Base-by-base conservation (phyloP, 2,329 filamentous ascomycete genomes). In the Curvularia hawaiiensis region DNA sequence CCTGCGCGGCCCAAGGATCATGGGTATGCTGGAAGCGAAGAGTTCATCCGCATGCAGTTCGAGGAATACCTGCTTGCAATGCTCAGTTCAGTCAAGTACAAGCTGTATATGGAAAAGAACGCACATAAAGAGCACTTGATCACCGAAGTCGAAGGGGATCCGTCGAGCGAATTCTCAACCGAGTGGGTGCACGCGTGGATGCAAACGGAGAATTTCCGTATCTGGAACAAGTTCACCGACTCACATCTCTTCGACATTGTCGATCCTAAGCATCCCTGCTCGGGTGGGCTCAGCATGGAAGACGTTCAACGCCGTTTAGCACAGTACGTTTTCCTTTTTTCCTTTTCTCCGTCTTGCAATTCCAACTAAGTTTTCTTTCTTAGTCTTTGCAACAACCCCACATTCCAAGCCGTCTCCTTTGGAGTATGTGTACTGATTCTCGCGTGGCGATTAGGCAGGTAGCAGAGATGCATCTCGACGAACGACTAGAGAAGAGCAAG, bases 11-110 rank as follows among this genome's bases (percentile, higher is more conserved):
- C 95, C n/a, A 97, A 92, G 70, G 96, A 92, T 2, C 89, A 97
- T 82, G 93, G 93, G 30, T 99, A 97, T 71, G 88, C 92, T 38
- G 95, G 95, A 30, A 97, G 92, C 61, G 95, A 99, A 78, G 95
- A 98, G 74, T 97, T 97, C 71, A 99, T 99, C 67, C 87, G 95
- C 30, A 86, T 97, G 40, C 94, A 98, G 70, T 99, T 99, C 62
- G 95, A 99, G 77, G 93, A 97, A 70, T 99, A 99, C 72, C 84
- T 99, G 6, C 84, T 98, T 24, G 91, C 92, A 0, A 84, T 99
- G 61, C 86, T 98, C 43, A 91, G 93, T 0, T 88, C 91, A 0
- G 90, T 93, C 65, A 97, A 97, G 74, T 98, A 96, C 74, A 92
- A 92, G 75, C 67, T 77, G 38, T 82, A 80, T 64, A 71, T 78